Base-by-base conservation (phyloP, 31 red algal genomes). In the Porphyra umbilicalis region DNA sequence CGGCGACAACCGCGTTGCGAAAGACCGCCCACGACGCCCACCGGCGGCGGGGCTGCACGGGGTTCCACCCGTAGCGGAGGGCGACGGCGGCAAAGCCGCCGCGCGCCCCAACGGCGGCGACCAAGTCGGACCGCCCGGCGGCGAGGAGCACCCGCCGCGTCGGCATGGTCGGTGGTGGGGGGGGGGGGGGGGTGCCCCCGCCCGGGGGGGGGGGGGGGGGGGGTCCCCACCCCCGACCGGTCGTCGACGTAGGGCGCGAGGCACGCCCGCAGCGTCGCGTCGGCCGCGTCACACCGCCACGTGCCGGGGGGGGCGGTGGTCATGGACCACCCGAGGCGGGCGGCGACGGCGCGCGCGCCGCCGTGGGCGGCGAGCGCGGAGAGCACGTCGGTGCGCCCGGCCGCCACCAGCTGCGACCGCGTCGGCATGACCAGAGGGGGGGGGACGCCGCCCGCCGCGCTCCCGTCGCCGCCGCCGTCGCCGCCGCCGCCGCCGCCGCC, bases 281-380 rank as follows among this genome's bases (percentile, higher is more conserved):
- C 40, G 90, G 90, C 92, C 68, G 92, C 80, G 8, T 82, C 82
- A 20, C 81, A 81, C 9, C 83, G 90, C 34, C 83, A 44, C 29
- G 80, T 90, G 33, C 57, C 57, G 4, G 57, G 25, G 25, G 29
- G n/a, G 9, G 20, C 34, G 10, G 82, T 79, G 16, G 81, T 30
- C 32, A 82, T 83, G 15, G 77, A 36, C n/a, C 85, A 79, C 6
- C 80, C 90, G 0, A 83, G 68, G 7, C 81, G 79, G 11, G 39
- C 38, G 14, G 94, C 82, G 10, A 92, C 94, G 29, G 36, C 25
- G 29, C 76, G 38, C 0, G 82, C 40, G 46, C 94, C 94, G n/a
- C 94, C 94, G 76, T 92, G 87, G 15, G 67, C 40, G n/a, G 86
- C 80, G 3, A 96, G 77, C 18, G 94, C 94, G 57, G 90, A 92